phyloP scores from a whole-genome alignment of 179 eudicot species.

The Silene vulgaris region DNA sequence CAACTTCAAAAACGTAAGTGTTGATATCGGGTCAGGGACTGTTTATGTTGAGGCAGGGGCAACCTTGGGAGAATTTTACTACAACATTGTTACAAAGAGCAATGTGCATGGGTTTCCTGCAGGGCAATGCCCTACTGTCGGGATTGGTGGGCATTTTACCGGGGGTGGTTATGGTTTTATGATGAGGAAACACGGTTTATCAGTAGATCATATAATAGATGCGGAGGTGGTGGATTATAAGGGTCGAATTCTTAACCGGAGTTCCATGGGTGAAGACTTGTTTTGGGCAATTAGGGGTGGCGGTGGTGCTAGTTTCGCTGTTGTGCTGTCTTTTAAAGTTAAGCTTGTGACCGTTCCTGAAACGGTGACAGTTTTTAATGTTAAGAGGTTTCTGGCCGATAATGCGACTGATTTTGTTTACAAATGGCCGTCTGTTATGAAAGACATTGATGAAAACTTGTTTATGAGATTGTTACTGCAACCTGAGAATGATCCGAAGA shows the following conservation, averaged over 20 bases:
- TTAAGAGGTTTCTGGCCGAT: conserved; percentile 16
- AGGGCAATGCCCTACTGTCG: conserved; percentile 21
- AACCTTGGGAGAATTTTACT: conserved; percentile 23
- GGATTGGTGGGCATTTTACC: conserved; percentile 24
- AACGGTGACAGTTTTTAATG: conserved; percentile 21
- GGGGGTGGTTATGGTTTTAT: conserved; percentile 29
- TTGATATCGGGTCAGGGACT: conserved; percentile 1
- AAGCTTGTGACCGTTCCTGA: conserved; percentile 19
- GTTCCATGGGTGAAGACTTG: conserved; percentile 23
- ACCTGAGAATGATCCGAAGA: conserved; percentile 16
- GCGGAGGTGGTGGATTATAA: conserved; percentile 23
- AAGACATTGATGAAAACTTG: conserved; percentile 20
- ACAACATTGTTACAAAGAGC: conserved; percentile 15
- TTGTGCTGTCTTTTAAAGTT: conserved; percentile 18
- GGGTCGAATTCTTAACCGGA: conserved; percentile 20
- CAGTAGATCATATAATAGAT: conserved; percentile 23
- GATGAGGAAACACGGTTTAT: conserved; percentile 23
- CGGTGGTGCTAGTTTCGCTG: conserved; percentile 28
- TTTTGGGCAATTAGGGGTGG: conserved; percentile 21
- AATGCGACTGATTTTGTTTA: conserved; percentile 24
- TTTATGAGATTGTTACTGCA: conserved; percentile 23
- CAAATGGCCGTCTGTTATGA: conserved; percentile 24
- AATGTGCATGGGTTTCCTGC: conserved; percentile 26
- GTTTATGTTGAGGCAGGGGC: conserved; percentile 26
- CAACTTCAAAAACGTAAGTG: background rate